Percentiles rank a stretch among this genome's conserved stretches.
Evolutionary conservation across 441 rosid genomes (phyloP).

Genomic region (Lepidium campestre): DNA sequence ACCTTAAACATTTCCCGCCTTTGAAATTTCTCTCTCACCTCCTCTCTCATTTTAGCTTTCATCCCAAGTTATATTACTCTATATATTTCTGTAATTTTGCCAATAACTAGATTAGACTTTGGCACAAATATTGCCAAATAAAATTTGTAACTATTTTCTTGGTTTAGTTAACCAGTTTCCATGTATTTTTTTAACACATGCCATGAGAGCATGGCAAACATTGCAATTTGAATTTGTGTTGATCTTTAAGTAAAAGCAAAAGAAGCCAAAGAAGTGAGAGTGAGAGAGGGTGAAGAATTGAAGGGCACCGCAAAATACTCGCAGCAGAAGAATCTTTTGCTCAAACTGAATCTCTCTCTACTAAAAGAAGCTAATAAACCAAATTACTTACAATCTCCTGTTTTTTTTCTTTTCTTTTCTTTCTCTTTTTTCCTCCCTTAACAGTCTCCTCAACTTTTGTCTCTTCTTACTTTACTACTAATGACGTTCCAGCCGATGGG

Average conservation of each 20-base stretch:
- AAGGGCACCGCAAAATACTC: conserved; percentile 12
- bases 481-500: conserved; percentile 19
- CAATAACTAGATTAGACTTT: neutral
- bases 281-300: neutral
- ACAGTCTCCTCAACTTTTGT: conserved; percentile 7
- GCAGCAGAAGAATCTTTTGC: conserved; percentile 4
- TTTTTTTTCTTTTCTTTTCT: neutral
- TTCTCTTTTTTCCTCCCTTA: neutral
- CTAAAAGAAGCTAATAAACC: conserved; percentile 24
- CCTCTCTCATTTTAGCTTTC: conserved; percentile 12
- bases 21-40: neutral
- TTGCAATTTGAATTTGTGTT: neutral
- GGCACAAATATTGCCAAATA: neutral
- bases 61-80: neutral
- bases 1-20: conserved; percentile 15
- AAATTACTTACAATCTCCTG: conserved; percentile 48
- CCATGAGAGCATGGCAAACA: neutral
- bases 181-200: neutral
- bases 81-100: neutral
- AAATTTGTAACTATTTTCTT: neutral
- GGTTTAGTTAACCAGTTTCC: neutral
- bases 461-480: conserved; percentile 15
- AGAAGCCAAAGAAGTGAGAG: neutral
- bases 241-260: neutral
- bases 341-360: conserved; percentile 17